Base-by-base conservation (phyloP, 2,329 filamentous ascomycete species). In the Elsinoe arachidis region DNA sequence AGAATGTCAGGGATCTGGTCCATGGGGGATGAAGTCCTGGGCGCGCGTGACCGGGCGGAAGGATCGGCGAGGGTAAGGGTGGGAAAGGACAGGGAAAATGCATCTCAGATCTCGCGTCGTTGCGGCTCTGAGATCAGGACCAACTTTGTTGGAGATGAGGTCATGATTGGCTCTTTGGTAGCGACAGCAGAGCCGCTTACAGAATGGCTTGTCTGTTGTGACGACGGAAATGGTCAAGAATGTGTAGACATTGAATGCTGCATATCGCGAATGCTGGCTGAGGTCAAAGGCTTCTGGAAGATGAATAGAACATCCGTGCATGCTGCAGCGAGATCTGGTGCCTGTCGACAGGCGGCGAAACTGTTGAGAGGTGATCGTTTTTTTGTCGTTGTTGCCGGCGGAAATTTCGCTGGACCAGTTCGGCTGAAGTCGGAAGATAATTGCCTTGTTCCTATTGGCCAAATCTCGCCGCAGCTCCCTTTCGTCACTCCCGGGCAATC, bases 1-100 rank as follows among this genome's bases (percentile, higher is more conserved):
- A 74, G 66, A 44, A 73, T 65, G 64, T 72, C 68, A 17, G 72
- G 71, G 55, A 74, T 74, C 61, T 70, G 72, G 63, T 73, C 72
- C 71, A 74, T 74, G 23, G 54, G 30, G 30, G 21, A 17, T n/a
- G 37, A 39, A 37, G 49, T 37, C 49, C 38, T 39, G 49, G 34
- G 17, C 21, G 33, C 49, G 49, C 49, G 49, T 53, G 49, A 53
- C 34, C 49, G 49, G 33, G 38, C 30, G 6, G 54, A 56, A 26
- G 38, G 54, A 47, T 49, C 39, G 23, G 54, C 41, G 30, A 37
- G 15, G 26, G 26, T 15, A 47, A 46, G 54, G 26, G 39, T 17
- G 33, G 34, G 47, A 39, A 23, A 44, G 9, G 33, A 26, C 21
- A 38, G 51, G 53, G 53, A 44, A 35, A 19, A 39, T 30, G 23